Evolutionary conservation across 768 basidiomycete genomes (phyloP), one percentile per base, ranked within the genome.

Genomic region (Neoboletus brunneissimus): DNA sequence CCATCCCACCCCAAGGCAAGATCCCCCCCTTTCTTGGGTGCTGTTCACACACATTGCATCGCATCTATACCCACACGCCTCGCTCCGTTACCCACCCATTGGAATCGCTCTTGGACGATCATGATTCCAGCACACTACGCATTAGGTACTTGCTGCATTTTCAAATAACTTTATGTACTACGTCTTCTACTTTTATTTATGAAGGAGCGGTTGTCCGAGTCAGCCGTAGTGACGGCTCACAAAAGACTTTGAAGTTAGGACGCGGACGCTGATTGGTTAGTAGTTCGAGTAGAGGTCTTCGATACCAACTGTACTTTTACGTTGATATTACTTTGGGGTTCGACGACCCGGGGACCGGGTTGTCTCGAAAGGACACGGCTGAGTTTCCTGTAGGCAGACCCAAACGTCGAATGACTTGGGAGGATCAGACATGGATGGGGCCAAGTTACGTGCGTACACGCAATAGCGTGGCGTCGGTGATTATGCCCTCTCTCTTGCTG

Each of bases 61-160:
- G 31, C 29, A 45, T 42, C 16, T 22, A 57, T 51, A 59, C 57
- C 57, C 47, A 0, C 34, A 10, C 23, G 49, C 29, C 23, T 44
- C n/a, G 29, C 32, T 38, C 2, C 5, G 47, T 59, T 38, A 37
- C 57, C 27, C 47, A 31, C 25, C 7, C 11, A 34, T 41, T 31
- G 23, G 35, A 38, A 35, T 54, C 20, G 23, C 35, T 13, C 38
- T 55, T 32, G 27, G 54, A 44, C 42, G 27, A 35, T 42, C 54
- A 47, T 7, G 52, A 35, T 35, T 25, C 1, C 16, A 10, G 32
- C 23, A 34, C 31, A 29, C 15, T 13, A 11, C 13, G 1, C 52
- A 54, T 40, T 12, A 18, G 25, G 27, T n/a, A 4, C 10, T 46
- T 45, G 8, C 16, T 41, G 15, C 38, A 41, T 40, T 55, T n/a